Base-by-base conservation (phyloP, 2,329 filamentous ascomycete genomes). In the Pseudocercospora fijiensis region DNA sequence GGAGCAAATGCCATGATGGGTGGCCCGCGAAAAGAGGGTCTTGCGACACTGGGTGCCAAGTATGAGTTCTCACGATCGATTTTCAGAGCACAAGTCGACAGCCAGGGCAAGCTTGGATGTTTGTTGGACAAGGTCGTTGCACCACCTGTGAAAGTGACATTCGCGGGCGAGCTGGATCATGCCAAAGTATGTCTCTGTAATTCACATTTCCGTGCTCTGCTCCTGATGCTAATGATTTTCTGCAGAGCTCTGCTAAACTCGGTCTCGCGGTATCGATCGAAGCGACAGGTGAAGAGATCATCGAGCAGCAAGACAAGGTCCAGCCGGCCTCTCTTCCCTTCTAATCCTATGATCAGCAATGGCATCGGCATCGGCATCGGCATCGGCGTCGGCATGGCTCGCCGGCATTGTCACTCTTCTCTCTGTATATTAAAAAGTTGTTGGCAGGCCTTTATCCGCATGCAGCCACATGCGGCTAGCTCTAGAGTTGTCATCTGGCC, bases 1-100 rank as follows among this genome's bases (percentile, higher is more conserved):
- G 71, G 76, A 86, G 64, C 75, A 64, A 70, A 71, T 27, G 83
- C 86, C 61, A 92, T 95, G 87, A 91, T 91, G 73, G 87, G 84
- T 65, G 87, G 87, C 53, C 77, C 88, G 60, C 86, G 88, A 78
- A 94, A 92, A 79, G 93, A 99, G 78, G 95, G 95, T 61, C 85
- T 91, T 66, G 93, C 96, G 60, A 92, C 93, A 60, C 85, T 98
- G 73, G 95, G 94, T 74, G 91, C 92, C 77, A 99, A 99, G 82
- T 99, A 99, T 81, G 94, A 97, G 78, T 99, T 99, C 87, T 87
- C 91, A 76, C 91, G 92, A 81, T 95, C 91, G 61, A 95, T 92
- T 57, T 96, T 97, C 88, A 88, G 94, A 70, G 95, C 94, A 51
- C 95, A 99, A 82, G 86, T 98, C 72, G 95, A 99, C 81, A 96